phyloP scores from a whole-genome alignment of 2,329 filamentous ascomycete genomes.

The Lojkania enalia region DNA sequence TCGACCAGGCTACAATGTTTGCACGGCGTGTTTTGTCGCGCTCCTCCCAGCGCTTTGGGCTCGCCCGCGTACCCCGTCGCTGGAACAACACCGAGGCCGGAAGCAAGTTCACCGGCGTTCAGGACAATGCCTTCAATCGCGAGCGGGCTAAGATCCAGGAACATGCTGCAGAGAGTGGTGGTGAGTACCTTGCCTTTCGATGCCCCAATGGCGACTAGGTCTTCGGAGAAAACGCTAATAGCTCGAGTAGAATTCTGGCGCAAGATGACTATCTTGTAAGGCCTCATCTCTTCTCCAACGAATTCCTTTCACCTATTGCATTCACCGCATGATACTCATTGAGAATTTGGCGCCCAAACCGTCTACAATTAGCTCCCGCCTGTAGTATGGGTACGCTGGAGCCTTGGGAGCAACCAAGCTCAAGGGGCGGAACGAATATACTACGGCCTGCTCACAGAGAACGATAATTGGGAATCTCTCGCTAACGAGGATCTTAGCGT shows the following conservation, averaged over 20 bases:
- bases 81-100: slow-evolving; percentile 67
- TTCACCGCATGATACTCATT: no score
- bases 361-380: no score
- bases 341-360: no score
- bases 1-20: slow-evolving; percentile 33
- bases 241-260: slow-evolving; percentile 76
- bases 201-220: no score
- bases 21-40: slow-evolving; percentile 38
- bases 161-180: slow-evolving; percentile 81
- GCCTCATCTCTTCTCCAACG: slow-evolving; percentile 21
- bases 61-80: slow-evolving; percentile 59
- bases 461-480: no score
- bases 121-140: slow-evolving; percentile 90
- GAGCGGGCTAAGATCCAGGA: slow-evolving; percentile 90
- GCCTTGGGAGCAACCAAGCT: no score
- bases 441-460: no score
- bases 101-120: slow-evolving; percentile 61
- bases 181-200: slow-evolving; percentile 56
- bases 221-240: slow-evolving; percentile 10
- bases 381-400: no score
- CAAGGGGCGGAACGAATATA: no score
- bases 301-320: slow-evolving; percentile 19
- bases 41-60: slow-evolving; percentile 61
- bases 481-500: no score
- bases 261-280: slow-evolving; percentile 96